These are phyloP conservation scores for Peronospora belbahrii DNA, from an alignment of 352 stramenopile species.

Conservation along the genomic window DNA sequence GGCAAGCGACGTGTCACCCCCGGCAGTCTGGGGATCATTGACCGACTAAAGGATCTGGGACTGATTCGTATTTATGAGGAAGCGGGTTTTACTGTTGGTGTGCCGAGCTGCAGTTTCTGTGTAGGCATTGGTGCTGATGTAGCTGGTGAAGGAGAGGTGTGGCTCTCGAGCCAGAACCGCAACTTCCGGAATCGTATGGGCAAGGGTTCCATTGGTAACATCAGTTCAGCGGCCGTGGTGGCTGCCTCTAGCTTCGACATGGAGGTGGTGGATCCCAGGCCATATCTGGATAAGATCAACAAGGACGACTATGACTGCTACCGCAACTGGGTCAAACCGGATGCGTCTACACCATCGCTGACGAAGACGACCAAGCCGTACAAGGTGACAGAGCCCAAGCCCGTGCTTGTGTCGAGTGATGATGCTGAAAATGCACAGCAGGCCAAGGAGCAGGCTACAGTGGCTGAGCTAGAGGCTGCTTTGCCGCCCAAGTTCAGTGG, in stretches of 20 bases:
- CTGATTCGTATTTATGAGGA: constrained; percentile 74
- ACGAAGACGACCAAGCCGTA: constrained; percentile 27
- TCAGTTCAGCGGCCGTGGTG: constrained; percentile 73
- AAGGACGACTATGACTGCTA: constrained; percentile 73
- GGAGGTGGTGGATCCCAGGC: constrained; percentile 38
- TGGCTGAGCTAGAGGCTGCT: constrained; percentile 44
- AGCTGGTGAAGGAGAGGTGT: constrained; percentile 73
- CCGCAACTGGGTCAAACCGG: constrained; percentile 58
- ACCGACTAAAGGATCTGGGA: constrained; percentile 71
- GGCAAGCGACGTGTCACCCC: constrained; percentile 75
- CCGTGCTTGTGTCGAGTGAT: constrained; percentile 27
- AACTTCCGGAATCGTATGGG: constrained; percentile 88
- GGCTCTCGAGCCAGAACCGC: constrained; percentile 74
- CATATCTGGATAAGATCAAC: constrained; percentile 54
- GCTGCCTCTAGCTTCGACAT: constrained; percentile 80
- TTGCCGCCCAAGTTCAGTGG: constrained; percentile 52
- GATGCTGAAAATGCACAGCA: constrained; percentile 27
- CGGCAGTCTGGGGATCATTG: constrained; percentile 58
- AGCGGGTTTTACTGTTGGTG: constrained; percentile 69
- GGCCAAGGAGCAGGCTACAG: constrained; percentile 46
- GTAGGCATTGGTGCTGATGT: constrained; percentile 79
- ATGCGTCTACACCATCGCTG: constrained; percentile 17
- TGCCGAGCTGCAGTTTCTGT: constrained; percentile 74
- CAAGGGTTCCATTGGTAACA: constrained; percentile 69
- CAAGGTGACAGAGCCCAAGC: constrained; percentile 36